A percentile compares a stretch with the other conserved stretches of the same genome.
phyloP scores from a whole-genome alignment of 495 filamentous ascomycete genomes.

The Physcia stellaris region DNA sequence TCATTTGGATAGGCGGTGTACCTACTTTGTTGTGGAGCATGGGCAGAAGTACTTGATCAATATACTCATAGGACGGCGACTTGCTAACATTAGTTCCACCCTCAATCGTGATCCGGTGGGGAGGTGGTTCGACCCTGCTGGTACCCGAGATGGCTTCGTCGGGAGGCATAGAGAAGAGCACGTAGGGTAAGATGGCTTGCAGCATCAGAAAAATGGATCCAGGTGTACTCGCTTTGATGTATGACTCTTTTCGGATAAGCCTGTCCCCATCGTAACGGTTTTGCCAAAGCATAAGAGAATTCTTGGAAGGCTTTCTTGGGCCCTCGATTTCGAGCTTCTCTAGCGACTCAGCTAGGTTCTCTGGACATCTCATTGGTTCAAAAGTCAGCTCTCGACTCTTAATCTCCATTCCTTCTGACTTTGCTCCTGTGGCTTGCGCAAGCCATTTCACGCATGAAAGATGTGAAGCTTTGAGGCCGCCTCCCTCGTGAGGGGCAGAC shows the following conservation, averaged over 20 bases:
- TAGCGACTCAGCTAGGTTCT: not conserved
- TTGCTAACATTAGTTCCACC: conserved; percentile 69
- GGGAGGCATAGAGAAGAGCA: conserved; percentile 27
- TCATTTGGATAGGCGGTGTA: conserved; percentile 39
- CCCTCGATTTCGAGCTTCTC: no score
- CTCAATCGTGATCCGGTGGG: conserved; percentile 40
- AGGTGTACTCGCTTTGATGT: conserved; percentile 16
- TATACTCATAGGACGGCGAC: conserved; percentile 64
- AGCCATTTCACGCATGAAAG: conserved; percentile 54
- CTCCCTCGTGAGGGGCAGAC: conserved; percentile 17
- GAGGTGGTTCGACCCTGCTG: conserved; percentile 3
- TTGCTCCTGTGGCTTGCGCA: conserved; percentile 45
- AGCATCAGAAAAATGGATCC: conserved; percentile 55
- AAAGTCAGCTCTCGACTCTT: conserved; percentile 27
- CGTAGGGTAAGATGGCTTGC: conserved; percentile 69
- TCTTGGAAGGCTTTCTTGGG: not conserved
- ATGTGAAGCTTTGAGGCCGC: conserved; percentile 67
- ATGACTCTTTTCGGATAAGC: conserved; percentile 14
- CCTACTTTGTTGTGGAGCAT: conserved; percentile 46
- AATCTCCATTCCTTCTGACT: conserved; percentile 16
- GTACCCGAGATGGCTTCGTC: not conserved
- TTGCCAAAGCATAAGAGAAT: conserved; percentile 7
- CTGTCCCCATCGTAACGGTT: conserved; percentile 8
- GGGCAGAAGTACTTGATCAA: conserved; percentile 61
- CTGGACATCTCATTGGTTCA: conserved; percentile 6